Evolutionary conservation across 257 asterid genomes (phyloP), one percentile per base, ranked within the genome.

Genomic region (Jaltomata sinuosa): DNA sequence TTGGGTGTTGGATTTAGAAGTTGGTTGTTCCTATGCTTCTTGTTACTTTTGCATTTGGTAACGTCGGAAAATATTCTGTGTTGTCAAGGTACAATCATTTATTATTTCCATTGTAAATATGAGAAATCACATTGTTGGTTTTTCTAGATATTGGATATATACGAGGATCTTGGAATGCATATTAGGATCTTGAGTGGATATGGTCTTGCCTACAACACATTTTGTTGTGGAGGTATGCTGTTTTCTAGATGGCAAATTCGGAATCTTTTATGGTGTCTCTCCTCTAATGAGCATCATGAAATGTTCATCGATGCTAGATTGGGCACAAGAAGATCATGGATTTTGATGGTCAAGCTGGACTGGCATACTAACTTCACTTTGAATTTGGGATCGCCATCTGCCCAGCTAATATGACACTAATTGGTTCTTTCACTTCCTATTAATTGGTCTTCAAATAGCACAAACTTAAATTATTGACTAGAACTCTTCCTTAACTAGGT

Each of bases 301-400:
- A 89, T 95, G 95, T 93, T 97, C 90, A 90, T 91, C 88, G 93
- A 92, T 93, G 97, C 98, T 95, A 94, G 97, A 94, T 92, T 90
- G 87, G 92, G 93, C 87, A 93, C 95, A 84, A 88, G 95, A 88
- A 91, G 94, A 90, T 90, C 94, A 88, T 89, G 97, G 97, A 94
- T 89, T 90, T 89, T 92, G 62, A 86, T 88, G 92, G 89, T 89
- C 90, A 90, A 90, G 98, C 94, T 88, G 98, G 98, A 93, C 88
- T 83, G 80, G 90, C 27, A 2, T 77, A 77, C 81, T 92, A 90
- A 90, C 83, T 91, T 94, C 88, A 77, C 83, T 90, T 88, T 91
- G 93, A 86, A 85, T 89, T 84, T 86, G 86, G 93, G 62, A 89
- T 83, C 90, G 85, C 89, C 92, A 90, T 88, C 81, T 76, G 81